Evolutionary conservation across 345 rosid species (phyloP).

Genomic region (Syzygium aqueum): DNA sequence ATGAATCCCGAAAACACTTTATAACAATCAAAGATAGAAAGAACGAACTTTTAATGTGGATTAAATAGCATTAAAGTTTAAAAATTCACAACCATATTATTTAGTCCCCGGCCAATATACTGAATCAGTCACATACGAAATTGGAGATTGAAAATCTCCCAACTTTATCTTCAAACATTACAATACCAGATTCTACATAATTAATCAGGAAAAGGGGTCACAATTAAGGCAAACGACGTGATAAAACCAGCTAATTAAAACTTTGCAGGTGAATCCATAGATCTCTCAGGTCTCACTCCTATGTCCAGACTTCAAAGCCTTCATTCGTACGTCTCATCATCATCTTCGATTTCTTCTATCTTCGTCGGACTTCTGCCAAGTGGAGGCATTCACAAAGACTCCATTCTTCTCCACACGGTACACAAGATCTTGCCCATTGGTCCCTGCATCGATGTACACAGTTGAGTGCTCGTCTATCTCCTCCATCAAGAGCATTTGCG

Average conservation of each 20-base stretch:
- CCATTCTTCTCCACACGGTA: constrained; percentile 69
- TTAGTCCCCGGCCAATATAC: neutral
- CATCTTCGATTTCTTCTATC: constrained; percentile 61
- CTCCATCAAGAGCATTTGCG: constrained; percentile 64
- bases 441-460: constrained; percentile 55
- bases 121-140: neutral
- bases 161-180: too few species aligned
- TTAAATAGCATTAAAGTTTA: neutral
- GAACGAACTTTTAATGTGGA: neutral
- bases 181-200: neutral
- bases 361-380: constrained; percentile 71
- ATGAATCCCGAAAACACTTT: neutral
- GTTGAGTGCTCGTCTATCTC: constrained; percentile 85
- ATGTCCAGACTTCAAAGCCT: constrained; percentile 21
- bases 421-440: constrained; percentile 21
- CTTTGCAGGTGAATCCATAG: neutral
- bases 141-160: too few species aligned
- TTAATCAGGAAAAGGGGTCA: neutral
- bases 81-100: neutral
- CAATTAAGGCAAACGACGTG: neutral
- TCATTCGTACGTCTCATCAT: constrained; percentile 47
- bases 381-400: constrained; percentile 60
- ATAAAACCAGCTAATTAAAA: neutral
- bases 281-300: constrained; percentile 12
- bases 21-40: neutral